Base-by-base conservation (phyloP, 2,329 filamentous ascomycete genomes). In the Diaporthe velutina region DNA sequence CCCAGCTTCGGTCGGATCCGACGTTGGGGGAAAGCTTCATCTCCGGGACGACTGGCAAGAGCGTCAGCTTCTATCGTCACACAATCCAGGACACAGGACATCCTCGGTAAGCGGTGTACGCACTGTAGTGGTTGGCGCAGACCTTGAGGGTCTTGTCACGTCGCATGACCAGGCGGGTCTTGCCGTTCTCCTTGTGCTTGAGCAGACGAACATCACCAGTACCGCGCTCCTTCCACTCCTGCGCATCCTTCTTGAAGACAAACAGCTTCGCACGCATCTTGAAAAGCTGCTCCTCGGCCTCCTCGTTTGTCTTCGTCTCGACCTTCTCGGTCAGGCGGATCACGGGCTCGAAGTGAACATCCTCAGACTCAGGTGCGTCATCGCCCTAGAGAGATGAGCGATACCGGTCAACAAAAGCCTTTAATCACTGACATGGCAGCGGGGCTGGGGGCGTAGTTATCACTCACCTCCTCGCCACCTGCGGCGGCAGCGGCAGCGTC, bases 251-350 rank as follows among this genome's bases (percentile, higher is more conserved):
- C 86, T 98, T 93, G 85, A 98, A 99, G 88, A 96, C 96, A 93
- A 99, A 99, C 79, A 99, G 93, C 92, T 99, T 99, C 83, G 97
- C 97, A 81, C 97, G 95, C 96, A 98, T 98, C 93, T 98, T 98
- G 92, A 98, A 99, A 52, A 92, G 90, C 88, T 98, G 95, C 89
- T 98, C 96, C 90, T 99, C 97, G 60, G 93, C 91, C 90, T 99
- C 97, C 87, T 99, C 97, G 88, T 98, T 98, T 85, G 97, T 98
- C 91, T 98, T 98, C 83, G 92, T 94, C 83, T 98, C 96, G 81
- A 98, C 93, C 89, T 97, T 97, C 89, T 99, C 95, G 77, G 96
- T 98, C 83, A 99, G 90, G 87, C 93, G 96, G 82, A 98, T 94
- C 80, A 99, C 95, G 78, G 97, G 97, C 88, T 98, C 95, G 87